Evolutionary conservation across 208 protist species (phyloP), one percentile per base, ranked within the genome.

Genomic region (Angomonas ambiguus): DNA sequence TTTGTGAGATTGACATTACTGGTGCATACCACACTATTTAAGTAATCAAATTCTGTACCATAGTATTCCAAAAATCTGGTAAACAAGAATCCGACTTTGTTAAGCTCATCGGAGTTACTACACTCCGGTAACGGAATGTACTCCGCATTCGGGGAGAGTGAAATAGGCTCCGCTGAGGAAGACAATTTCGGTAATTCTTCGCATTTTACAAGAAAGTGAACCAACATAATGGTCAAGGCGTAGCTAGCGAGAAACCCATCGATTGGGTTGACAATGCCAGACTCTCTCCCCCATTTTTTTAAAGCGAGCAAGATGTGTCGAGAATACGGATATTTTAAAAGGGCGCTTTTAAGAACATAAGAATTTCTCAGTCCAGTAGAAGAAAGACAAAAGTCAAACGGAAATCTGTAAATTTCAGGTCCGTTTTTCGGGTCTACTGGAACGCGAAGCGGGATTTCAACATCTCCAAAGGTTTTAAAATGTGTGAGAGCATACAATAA

Each of bases 361-460:
- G 91, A 94, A 45, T 94, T 94, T 51, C 84, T 76, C 33, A 94
- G 59, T 20, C 91, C 91, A 20, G 85, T 92, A 20, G 88, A 93
- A 0, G 85, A 91, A 27, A 96, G 72, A 68, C 87, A 96, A 68
- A 96, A 88, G 60, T 96, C 91, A 69, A 96, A 96, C 0, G 91
- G 88, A 30, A 91, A 89, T 34, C 91, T 74, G 53, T 89, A 96
- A 8, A 96, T 25, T 63, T 96, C 87, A 25, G 91, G 91, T 1
- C 91, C 91, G 64, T 92, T 70, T 13, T 70, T 63, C n/a, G 76
- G 69, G 61, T 96, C 88, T 8, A 92, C 81, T 1, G 91, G 91
- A 18, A 93, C 73, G 2, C 88, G 77, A 10, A 94, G 65, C 18
- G 81, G 84, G 61, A 96, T 86, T 25, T 95, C 90, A 18, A 95